Conservation (phyloP, 2,329 filamentous ascomycete genomes). For the Cladosporium velox region DNA sequence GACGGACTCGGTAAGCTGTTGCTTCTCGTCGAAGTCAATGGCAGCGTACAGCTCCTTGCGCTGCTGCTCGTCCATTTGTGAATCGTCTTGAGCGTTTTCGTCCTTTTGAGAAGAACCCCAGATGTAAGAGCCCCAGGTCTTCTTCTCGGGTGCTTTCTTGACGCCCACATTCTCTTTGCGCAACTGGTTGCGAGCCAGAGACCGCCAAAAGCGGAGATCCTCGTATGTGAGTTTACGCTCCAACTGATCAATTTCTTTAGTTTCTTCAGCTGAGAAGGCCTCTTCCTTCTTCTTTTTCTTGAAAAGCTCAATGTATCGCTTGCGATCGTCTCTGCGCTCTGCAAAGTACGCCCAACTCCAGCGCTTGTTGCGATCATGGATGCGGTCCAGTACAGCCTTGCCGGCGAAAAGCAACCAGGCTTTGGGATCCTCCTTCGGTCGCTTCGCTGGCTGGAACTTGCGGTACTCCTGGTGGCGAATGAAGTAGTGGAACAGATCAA, state of each 20-base stretch:
- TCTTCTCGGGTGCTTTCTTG: conserved; percentile 71
- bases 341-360: conserved; percentile 98
- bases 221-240: conserved; percentile 92
- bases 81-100: conserved; percentile 71
- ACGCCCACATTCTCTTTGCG: conserved; percentile 92
- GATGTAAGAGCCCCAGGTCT: conserved; percentile 88
- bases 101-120: conserved; percentile 69
- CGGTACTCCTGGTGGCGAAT: conserved; percentile 97
- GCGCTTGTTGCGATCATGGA: conserved; percentile 86
- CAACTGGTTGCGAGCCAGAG: conserved; percentile 87
- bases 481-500: conserved; percentile 98
- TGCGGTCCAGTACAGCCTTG: conserved; percentile 85
- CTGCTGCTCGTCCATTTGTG: conserved; percentile 91
- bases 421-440: conserved; percentile 83
- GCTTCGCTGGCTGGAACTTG: conserved; percentile 81
- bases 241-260: conserved; percentile 69
- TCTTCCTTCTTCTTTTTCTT: conserved; percentile 83
- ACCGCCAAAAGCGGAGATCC: conserved; percentile 96
- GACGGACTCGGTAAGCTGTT: conserved; percentile 80
- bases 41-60: conserved; percentile 94
- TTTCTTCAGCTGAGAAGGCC: conserved; percentile 67
- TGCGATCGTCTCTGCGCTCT: conserved; percentile 86
- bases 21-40: conserved; percentile 98
- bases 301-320: conserved; percentile 88
- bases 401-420: conserved; percentile 94